Evolutionary conservation across 2,329 filamentous ascomycete species (phyloP).

Genomic region (Cordyceps farinosa): DNA sequence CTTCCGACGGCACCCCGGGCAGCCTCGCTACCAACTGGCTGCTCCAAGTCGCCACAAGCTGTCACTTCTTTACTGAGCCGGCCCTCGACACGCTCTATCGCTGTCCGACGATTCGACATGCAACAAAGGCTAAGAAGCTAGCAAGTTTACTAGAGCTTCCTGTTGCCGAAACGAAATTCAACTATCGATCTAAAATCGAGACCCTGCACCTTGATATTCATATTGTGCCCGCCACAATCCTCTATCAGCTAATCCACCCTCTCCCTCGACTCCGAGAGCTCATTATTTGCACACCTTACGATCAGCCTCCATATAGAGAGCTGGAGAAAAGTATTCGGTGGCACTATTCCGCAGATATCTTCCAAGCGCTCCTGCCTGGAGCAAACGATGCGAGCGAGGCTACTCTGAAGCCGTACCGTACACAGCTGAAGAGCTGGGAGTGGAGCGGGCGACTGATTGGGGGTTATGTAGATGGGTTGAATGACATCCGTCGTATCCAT

Average conservation of each 20-base stretch:
- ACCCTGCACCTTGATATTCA: constrained; percentile 68
- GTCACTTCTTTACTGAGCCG: constrained; percentile 65
- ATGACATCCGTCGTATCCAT: constrained; percentile 53
- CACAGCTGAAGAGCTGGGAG: constrained; percentile 52
- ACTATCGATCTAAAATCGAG: constrained; percentile 70
- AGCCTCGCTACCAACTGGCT: constrained; percentile 59
- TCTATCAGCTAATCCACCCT: constrained; percentile 55
- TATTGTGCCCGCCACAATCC: constrained; percentile 44
- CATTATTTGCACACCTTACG: constrained; percentile 67
- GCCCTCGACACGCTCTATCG: constrained; percentile 70
- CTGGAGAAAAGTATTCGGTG: constrained; percentile 59
- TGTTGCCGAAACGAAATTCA: constrained; percentile 46
- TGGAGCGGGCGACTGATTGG: constrained; percentile 57
- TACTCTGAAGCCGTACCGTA: constrained; percentile 29
- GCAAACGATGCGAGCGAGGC: constrained; percentile 35
- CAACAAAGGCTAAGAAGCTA: constrained; percentile 43
- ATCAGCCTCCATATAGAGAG: constrained; percentile 63
- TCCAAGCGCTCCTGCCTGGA: constrained; percentile 58
- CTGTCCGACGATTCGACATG: constrained; percentile 58
- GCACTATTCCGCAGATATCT: constrained; percentile 64
- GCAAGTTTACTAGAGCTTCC: constrained; percentile 53
- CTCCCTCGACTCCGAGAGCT: constrained; percentile 66
- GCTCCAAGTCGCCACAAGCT: constrained; percentile 58
- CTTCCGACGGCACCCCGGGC: constrained; percentile 42
- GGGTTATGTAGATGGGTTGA: constrained; percentile 41